These are phyloP conservation scores for Marasmius sp. DNA, from an alignment of 1,284 basidiomycete genomes.

Conservation along the genomic window DNA sequence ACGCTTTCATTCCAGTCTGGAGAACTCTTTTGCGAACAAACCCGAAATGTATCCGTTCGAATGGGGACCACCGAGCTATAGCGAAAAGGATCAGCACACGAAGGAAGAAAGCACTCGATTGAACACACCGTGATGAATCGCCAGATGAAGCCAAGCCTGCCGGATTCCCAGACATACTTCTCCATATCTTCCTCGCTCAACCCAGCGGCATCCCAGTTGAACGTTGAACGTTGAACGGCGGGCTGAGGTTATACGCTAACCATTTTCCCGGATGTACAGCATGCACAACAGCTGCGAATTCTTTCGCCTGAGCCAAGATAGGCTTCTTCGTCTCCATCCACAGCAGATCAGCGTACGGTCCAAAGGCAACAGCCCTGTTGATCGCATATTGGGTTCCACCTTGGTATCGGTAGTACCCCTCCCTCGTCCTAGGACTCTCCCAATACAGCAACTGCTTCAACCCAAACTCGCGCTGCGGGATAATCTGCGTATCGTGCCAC, in stretches of 20 bases:
- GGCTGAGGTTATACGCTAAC: slow-evolving; percentile 93
- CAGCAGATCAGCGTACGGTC: slow-evolving; percentile 88
- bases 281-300: slow-evolving; percentile 90
- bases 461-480: slow-evolving; percentile 83
- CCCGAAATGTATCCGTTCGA: slow-evolving; percentile 98
- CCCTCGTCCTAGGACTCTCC: slow-evolving; percentile 91
- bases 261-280: slow-evolving; percentile 82
- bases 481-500: slow-evolving; percentile 66
- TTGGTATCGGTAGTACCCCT: slow-evolving; percentile 96
- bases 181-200: slow-evolving; percentile 86
- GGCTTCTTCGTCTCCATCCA: slow-evolving; percentile 99
- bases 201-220: slow-evolving; percentile 94
- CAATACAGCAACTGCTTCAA: slow-evolving; percentile 76
- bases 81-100: slow-evolving; percentile 13
- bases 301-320: slow-evolving; percentile 90
- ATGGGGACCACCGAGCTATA: slow-evolving; percentile 90
- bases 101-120: neutral
- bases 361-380: slow-evolving; percentile 90
- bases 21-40: slow-evolving; percentile 85
- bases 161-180: slow-evolving; percentile 92
- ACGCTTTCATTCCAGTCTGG: slow-evolving; percentile 92
- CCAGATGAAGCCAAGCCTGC: slow-evolving; percentile 93
- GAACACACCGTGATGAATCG: slow-evolving; percentile 93
- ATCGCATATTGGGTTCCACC: slow-evolving; percentile 97
- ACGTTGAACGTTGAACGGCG: slow-evolving; percentile 93